A percentile compares a stretch with the other conserved stretches of the same genome.
These are phyloP conservation scores for Fusarium dlaminii DNA, from an alignment of 2,329 filamentous ascomycete genomes.

Conservation along the genomic window DNA sequence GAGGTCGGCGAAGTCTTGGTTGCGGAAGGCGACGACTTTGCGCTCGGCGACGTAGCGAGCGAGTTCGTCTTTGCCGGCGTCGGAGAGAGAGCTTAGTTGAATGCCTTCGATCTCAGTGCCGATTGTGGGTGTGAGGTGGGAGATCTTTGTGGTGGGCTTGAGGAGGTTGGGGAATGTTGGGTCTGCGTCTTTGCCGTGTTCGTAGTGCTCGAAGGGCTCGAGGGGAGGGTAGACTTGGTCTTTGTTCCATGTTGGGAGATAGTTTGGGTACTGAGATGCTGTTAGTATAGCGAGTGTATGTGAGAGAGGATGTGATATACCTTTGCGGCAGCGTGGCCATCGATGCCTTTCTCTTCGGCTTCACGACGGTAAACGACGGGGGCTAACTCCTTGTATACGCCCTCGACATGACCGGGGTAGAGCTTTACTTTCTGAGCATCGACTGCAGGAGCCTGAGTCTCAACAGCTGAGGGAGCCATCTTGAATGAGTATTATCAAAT, in stretches of 20 bases:
- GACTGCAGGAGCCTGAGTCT: constrained; percentile 22
- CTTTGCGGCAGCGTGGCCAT: constrained; percentile 37
- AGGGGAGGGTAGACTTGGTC: constrained; percentile 72
- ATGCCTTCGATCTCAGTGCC: constrained; percentile 77
- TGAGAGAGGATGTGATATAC: neutral
- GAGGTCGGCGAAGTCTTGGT: constrained; percentile 77
- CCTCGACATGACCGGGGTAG: constrained; percentile 40
- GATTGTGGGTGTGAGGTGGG: constrained; percentile 76
- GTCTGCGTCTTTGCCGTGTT: constrained; percentile 81
- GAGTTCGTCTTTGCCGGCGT: constrained; percentile 79
- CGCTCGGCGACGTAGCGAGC: constrained; percentile 79
- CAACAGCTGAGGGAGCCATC: constrained; percentile 42
- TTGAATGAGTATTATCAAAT: neutral
- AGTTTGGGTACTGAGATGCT: constrained; percentile 69
- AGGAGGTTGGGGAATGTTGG: constrained; percentile 74
- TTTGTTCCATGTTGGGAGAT: constrained; percentile 76
- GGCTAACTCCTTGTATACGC: constrained; percentile 39
- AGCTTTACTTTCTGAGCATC: constrained; percentile 40
- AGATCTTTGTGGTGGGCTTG: constrained; percentile 58
- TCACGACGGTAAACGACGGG: constrained; percentile 34
- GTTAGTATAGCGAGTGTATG: neutral
- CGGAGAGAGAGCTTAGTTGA: constrained; percentile 73
- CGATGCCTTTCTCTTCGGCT: constrained; percentile 32
- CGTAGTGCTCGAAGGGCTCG: constrained; percentile 75
- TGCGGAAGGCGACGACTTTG: constrained; percentile 81